phyloP scores from a whole-genome alignment of 345 rosid genomes.

The Mercurialis annua region DNA sequence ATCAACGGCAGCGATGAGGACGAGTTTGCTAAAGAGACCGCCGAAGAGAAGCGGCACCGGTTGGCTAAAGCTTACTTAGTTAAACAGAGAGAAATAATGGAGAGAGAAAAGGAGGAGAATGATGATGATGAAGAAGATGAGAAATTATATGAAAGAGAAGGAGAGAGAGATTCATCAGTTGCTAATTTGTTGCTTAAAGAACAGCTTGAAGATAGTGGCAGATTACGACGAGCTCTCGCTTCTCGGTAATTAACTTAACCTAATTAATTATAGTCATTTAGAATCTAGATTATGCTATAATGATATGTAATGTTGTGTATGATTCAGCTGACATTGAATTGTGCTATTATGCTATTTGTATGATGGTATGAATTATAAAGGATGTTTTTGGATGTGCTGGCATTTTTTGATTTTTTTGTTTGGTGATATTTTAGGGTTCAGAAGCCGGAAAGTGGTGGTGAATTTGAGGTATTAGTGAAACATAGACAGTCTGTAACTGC shows the following conservation, averaged over 20 bases:
- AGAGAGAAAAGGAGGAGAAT: conserved; percentile 32
- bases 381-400: background rate
- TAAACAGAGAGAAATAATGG: conserved; percentile 38
- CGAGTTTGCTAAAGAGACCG: conserved; percentile 49
- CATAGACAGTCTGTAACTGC: conserved; percentile 77
- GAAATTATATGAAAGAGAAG: conserved; percentile 49
- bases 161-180: conserved; percentile 53
- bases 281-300: background rate
- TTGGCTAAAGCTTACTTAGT: conserved; percentile 51
- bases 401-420: conserved; percentile 14
- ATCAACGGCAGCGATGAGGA: background rate
- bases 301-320: background rate
- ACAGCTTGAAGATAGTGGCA: conserved; percentile 87
- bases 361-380: background rate
- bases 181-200: conserved; percentile 65
- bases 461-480: conserved; percentile 54
- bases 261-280: background rate
- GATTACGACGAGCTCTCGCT: conserved; percentile 65
- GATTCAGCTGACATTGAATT: background rate
- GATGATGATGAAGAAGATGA: conserved; percentile 45
- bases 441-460: conserved; percentile 49
- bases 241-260: conserved; percentile 48
- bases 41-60: conserved; percentile 69
- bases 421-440: conserved; percentile 51
- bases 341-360: background rate